Percentiles rank a stretch among this genome's conserved stretches.
These are phyloP conservation scores for Hamigera avellanea DNA, from an alignment of 495 filamentous ascomycete species.

Conservation along the genomic window DNA sequence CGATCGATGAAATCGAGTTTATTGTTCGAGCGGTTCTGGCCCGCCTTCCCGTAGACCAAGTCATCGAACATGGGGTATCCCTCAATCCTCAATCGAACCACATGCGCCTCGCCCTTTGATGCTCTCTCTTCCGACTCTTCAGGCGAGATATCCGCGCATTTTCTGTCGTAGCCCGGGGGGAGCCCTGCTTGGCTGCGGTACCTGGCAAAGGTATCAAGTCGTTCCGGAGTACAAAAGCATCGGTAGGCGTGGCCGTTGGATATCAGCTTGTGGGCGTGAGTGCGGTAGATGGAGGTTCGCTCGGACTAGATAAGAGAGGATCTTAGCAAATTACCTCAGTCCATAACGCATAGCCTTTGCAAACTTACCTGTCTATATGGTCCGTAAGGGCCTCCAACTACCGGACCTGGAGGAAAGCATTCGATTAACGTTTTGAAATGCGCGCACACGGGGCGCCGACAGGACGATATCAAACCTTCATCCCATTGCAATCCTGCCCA, in stretches of 20 bases:
- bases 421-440: too few relatives aligned
- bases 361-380: constrained; percentile 76
- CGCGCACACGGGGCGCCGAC: too few relatives aligned
- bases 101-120: constrained; percentile 55
- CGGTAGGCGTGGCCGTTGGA: constrained; percentile 67
- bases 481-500: constrained; percentile 93
- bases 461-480: constrained; percentile 78
- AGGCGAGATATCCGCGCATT: constrained; percentile 52
- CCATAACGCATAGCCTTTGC: neutral
- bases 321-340: neutral
- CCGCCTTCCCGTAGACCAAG: constrained; percentile 60
- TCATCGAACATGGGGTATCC: constrained; percentile 54
- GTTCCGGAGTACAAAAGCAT: constrained; percentile 77
- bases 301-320: constrained; percentile 52
- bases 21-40: constrained; percentile 33
- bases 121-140: constrained; percentile 61
- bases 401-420: constrained; percentile 54
- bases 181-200: constrained; percentile 47
- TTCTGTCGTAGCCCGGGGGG: constrained; percentile 64
- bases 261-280: constrained; percentile 62
- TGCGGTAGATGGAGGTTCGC: constrained; percentile 58
- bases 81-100: constrained; percentile 61
- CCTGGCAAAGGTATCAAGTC: constrained; percentile 51
- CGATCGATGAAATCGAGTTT: constrained; percentile 32
- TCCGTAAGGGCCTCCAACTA: constrained; percentile 64